Percentiles rank a stretch among this genome's conserved stretches.
Conservation (phyloP, 2,329 filamentous ascomycete genomes). For the Fusarium pseudocircinatum region DNA sequence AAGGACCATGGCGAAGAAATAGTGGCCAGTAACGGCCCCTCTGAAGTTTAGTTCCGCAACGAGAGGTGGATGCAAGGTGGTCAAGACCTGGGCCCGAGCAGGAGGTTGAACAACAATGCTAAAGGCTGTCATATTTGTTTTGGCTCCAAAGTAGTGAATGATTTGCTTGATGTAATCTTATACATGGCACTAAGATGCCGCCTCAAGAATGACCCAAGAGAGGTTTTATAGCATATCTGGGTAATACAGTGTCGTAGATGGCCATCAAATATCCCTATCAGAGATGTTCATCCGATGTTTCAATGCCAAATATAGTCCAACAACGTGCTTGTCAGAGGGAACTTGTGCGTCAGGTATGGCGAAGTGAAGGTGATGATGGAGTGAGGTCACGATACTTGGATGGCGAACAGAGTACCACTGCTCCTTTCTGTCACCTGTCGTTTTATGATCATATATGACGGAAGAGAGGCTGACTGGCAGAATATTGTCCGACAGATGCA, state of each 20-base stretch:
- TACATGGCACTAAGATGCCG: constrained; percentile 9
- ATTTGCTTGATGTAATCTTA: neutral
- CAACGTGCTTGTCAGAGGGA: neutral
- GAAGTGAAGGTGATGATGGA: neutral
- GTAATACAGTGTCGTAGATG: neutral
- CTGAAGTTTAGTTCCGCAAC: constrained; percentile 27
- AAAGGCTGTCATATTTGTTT: constrained; percentile 19
- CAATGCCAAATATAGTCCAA: neutral
- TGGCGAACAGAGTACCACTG: neutral
- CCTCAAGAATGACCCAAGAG: neutral
- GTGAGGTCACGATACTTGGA: neutral
- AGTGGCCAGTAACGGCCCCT: neutral
- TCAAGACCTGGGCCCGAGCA: constrained; percentile 15
- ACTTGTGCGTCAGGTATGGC: neutral
- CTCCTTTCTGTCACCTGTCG: neutral
- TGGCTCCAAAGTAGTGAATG: neutral
- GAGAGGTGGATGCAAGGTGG: constrained; percentile 38
- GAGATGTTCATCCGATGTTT: neutral
- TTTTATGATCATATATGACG: neutral
- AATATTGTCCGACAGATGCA: neutral
- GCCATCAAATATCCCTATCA: neutral
- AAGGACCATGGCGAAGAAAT: constrained; percentile 44
- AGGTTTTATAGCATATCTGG: constrained; percentile 10
- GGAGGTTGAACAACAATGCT: constrained; percentile 43
- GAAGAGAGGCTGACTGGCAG: neutral